Base-by-base conservation (phyloP, 73 alveolate genomes). In the Paramecium sexaurelia region DNA sequence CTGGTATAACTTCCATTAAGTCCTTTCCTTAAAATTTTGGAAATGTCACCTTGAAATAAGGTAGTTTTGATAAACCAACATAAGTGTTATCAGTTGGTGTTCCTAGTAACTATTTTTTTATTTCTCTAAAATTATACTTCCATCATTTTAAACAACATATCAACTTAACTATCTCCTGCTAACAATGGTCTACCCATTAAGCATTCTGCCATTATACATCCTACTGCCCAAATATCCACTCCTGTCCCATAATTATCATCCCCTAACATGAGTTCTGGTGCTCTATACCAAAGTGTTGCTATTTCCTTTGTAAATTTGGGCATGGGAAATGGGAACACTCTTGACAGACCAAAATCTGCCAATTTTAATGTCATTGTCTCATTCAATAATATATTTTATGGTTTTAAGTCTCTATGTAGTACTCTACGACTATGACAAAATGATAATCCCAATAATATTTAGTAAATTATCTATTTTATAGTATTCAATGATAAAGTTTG, bases 201-300 rank as follows among this genome's bases (percentile, higher is more conserved):
- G 57, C 97, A 92, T 91, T 98, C 99, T 11, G 98, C 99, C 83
- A 98, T 90, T 11, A 98, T 94, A 57, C 99, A 96, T 20, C 99
- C 99, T n/a, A 96, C 97, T 2, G 98, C 85, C 99, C 99, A 98
- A 92, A 97, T 95, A 95, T 98, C 99, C 10, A 97, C 94, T n/a
- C 98, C 98, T 66, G 96, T 95, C 9, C 97, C 96, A 91, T 96
- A 95, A 19, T 84, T 24, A 10, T 84, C 93, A 17, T 96, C 95
- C n/a, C 99, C 99, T 40, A 98, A 92, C 61, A 98, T 93, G 13
- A 98, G 56, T 89, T 98, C 99, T 33, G 99, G 99, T 6, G 99
- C 97, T 56, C 99, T 92, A 83, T 98, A 98, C 96, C 99, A 98
- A 33, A 96, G 96, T 13, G 99, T 98, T 5, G 96, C 99, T 1